These are phyloP conservation scores for Hypoxylon lenormandii DNA, from an alignment of 495 filamentous ascomycete species.

Conservation along the genomic window DNA sequence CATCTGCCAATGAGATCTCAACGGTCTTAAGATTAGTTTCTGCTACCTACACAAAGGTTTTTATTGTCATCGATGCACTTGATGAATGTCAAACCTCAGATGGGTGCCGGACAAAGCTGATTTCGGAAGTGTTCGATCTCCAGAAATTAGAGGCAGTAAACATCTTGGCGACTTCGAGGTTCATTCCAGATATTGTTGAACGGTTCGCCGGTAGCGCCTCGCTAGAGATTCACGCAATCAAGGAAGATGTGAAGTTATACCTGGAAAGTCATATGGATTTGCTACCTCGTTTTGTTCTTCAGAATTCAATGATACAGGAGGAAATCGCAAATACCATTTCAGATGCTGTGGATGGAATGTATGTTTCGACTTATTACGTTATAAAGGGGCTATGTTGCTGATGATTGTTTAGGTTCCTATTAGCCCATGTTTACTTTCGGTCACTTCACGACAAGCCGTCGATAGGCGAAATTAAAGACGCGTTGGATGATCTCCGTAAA, in stretches of 20 bases:
- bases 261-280: constrained; percentile 42
- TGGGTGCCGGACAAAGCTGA: constrained; percentile 25
- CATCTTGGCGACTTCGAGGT: constrained; percentile 58
- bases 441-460: constrained; percentile 56
- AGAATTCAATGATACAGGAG: constrained; percentile 41
- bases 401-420: constrained; percentile 60
- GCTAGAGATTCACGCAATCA: constrained; percentile 57
- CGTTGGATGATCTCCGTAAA: constrained; percentile 52
- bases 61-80: constrained; percentile 63
- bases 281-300: constrained; percentile 40
- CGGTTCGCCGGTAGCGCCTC: constrained; percentile 11
- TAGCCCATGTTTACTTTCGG: constrained; percentile 65
- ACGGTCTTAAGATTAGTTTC: constrained; percentile 38
- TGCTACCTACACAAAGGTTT: constrained; percentile 42
- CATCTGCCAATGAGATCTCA: constrained; percentile 45
- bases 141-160: constrained; percentile 40
- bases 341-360: constrained; percentile 58
- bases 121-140: constrained; percentile 46
- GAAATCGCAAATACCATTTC: constrained; percentile 51
- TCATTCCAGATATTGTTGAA: constrained; percentile 50
- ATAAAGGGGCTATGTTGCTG: constrained; percentile 9
- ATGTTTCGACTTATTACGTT: constrained; percentile 3
- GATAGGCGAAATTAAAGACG: constrained; percentile 46
- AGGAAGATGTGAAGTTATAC: constrained; percentile 54
- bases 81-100: constrained; percentile 57